Base-by-base conservation (phyloP, 257 asterid species). In the Marsdenia floribunda region DNA sequence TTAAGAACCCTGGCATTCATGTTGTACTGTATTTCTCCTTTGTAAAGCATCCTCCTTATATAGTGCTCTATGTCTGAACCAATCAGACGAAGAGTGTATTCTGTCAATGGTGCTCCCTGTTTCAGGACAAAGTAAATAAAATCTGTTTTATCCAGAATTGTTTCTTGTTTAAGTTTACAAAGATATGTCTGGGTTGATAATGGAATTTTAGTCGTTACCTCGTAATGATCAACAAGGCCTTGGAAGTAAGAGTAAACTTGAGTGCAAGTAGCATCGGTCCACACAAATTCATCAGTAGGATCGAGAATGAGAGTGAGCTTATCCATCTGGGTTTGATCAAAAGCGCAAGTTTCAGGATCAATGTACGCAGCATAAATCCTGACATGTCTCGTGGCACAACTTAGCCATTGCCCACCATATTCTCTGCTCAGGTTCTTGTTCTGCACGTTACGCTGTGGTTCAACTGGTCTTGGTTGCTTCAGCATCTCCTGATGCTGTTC, bases 41-140 rank as follows among this genome's bases (percentile, higher is more conserved):
- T 77, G 37, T 85, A 93, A 15, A 93, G 88, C 90, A 91, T 64
- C 86, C 86, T 91, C 83, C 96, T 88, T 79, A 91, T 91, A 83
- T 83, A 91, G 79, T 93, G 98, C 64, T 93, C 96, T 55, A 93
- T 84, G 80, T 90, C 98, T 0, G 98, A 93, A 71, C 96, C 98
- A 9, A 90, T 93, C 79, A 93, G 80, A 18, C 98, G 96, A n/a
- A 93, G 96, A 6, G 97, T 93, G 54, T 93, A 93, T 76, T 93
- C 98, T 22, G 98, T 93, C 83, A 91, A 80, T 19, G 88, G 90
- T 60, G 97, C 96, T 75, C 97, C 98, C 97, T 92, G 89, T 59
- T 78, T 24, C 80, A 82, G 77, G 12, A 55, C 24, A 67, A 26
- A 53, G 29, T 35, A 9, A 38, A 16, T 40, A 19, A 10, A 11